A percentile compares a stretch with the other conserved stretches of the same genome.
Evolutionary conservation across 2,329 filamentous ascomycete species (phyloP).

Genomic region (Chaetomiaceae sp.): DNA sequence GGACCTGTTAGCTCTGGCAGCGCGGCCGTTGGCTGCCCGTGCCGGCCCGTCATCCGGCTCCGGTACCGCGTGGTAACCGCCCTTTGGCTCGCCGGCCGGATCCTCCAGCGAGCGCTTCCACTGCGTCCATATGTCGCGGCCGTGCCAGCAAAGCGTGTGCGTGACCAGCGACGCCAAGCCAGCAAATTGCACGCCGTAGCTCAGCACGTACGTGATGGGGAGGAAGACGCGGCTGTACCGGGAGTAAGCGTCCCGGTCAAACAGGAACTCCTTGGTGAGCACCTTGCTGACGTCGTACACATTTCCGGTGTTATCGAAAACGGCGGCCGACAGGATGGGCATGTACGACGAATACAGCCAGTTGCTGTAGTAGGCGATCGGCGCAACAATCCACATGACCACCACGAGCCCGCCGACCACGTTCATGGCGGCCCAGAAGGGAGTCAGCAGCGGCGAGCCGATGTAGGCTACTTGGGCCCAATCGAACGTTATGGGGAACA

Average conservation of each 20-base stretch:
- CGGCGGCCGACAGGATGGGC: constrained; percentile 76
- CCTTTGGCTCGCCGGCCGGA: constrained; percentile 45
- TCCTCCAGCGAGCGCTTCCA: constrained; percentile 65
- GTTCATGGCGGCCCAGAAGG: constrained; percentile 82
- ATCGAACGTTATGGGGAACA: constrained; percentile 84
- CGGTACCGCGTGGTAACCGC: constrained; percentile 45
- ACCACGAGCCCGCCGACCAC: constrained; percentile 73
- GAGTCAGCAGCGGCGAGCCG: constrained; percentile 74
- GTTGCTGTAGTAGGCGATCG: constrained; percentile 75
- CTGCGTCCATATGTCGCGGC: constrained; percentile 71
- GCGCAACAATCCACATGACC: constrained; percentile 80
- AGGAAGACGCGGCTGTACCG: constrained; percentile 80
- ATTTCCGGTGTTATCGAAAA: constrained; percentile 78
- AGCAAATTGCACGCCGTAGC: constrained; percentile 82
- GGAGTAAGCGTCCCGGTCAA: constrained; percentile 69
- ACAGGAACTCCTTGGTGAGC: constrained; percentile 68
- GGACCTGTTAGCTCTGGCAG: constrained; percentile 20
- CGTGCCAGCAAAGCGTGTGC: constrained; percentile 80
- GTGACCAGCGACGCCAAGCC: constrained; percentile 72
- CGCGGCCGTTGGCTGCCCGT: constrained; percentile 11
- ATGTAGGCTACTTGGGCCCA: constrained; percentile 89
- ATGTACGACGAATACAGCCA: constrained; percentile 76
- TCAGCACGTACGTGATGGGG: constrained; percentile 80
- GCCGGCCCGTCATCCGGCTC: constrained; percentile 13
- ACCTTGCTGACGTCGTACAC: constrained; percentile 79